Evolutionary conservation across 2,329 filamentous ascomycete genomes (phyloP).

Genomic region (Parastagonospora nodorum): DNA sequence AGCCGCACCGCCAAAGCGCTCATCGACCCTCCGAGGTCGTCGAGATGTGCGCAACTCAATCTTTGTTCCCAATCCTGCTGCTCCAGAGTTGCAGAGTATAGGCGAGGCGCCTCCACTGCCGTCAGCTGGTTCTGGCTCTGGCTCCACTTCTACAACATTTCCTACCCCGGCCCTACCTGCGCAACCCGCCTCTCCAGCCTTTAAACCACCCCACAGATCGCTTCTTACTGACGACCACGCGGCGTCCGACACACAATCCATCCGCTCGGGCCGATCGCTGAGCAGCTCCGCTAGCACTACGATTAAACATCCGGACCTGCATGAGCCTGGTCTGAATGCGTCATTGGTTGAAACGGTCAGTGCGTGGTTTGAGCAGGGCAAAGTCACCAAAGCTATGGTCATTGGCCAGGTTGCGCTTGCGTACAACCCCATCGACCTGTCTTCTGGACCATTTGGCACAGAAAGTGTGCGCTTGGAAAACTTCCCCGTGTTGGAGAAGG

Average conservation of each 20-base stretch:
- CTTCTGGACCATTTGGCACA: conserved; percentile 47
- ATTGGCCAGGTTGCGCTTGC: conserved; percentile 88
- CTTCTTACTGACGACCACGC: conserved; percentile 60
- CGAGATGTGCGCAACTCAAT: conserved; percentile 92
- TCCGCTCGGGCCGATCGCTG: conserved; percentile 84
- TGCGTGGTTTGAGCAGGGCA: conserved; percentile 77
- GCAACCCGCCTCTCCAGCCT: conserved; percentile 43
- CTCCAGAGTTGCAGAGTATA: conserved; percentile 46
- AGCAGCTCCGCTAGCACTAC: conserved; percentile 65
- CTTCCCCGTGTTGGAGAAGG: conserved; percentile 84
- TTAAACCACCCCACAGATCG: conserved; percentile 41
- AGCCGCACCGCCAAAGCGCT: conserved; percentile 59
- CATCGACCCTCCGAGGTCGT: conserved; percentile 81
- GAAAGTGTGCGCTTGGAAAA: conserved; percentile 85
- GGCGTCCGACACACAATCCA: conserved; percentile 83
- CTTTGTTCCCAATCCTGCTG: conserved; percentile 65
- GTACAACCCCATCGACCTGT: conserved; percentile 67
- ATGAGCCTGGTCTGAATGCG: conserved; percentile 78
- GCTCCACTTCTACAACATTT: conserved; percentile 19
- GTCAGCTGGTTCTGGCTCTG: conserved; percentile 27
- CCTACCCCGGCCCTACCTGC: conserved; percentile 30
- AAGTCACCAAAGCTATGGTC: conserved; percentile 72
- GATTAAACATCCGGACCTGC: conserved; percentile 81
- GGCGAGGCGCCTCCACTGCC: conserved; percentile 39
- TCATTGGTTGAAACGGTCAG: conserved; percentile 94